Base-by-base conservation (phyloP, 1,284 basidiomycete species). In the Marasmius fiardii region DNA sequence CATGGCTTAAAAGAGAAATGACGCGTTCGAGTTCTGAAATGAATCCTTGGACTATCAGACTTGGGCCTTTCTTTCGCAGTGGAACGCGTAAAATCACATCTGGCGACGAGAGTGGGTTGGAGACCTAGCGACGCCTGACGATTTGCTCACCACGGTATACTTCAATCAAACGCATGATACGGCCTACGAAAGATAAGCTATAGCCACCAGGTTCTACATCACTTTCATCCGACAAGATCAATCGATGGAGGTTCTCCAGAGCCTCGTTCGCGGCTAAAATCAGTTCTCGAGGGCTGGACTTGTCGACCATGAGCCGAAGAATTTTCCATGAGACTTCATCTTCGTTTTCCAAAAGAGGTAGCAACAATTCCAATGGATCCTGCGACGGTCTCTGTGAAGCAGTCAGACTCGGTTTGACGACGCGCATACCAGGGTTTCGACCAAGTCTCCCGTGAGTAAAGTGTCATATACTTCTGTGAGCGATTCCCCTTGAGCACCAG, bases 261-360 rank as follows among this genome's bases (percentile, higher is more conserved):
- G 69, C 71, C 65, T 88, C 88, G 63, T 88, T 83, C 6, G 76
- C 65, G 1, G 81, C 79, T 55, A 90, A 80, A 5, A 85, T 62
- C 2, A 82, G 69, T 64, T 90, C 88, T 61, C 85, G 88, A 0
- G 84, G 72, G 53, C 75, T 79, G 23, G 76, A 68, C 28, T 71
- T 68, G 56, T 74, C 66, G 1, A 73, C 74, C 20, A 85, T 69
- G 21, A 79, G 53, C 1, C 69, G 61, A 2, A 86, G 63, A 21
- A 86, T 66, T 4, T 75, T 71, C 34, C 67, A 67, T 0, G 78
- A 75, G 23, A 71, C 70, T 2, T 71, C 65, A 50, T 75, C 67
- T 3, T 63, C 51, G 51, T 63, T 74, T 14, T 71, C 67, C 4
- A 85, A 52, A 0, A 86, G 65, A 16, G 74, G 57, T 0, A 81